These are phyloP conservation scores for Arthroderma uncinatum DNA, from an alignment of 2,329 filamentous ascomycete species.

Conservation along the genomic window DNA sequence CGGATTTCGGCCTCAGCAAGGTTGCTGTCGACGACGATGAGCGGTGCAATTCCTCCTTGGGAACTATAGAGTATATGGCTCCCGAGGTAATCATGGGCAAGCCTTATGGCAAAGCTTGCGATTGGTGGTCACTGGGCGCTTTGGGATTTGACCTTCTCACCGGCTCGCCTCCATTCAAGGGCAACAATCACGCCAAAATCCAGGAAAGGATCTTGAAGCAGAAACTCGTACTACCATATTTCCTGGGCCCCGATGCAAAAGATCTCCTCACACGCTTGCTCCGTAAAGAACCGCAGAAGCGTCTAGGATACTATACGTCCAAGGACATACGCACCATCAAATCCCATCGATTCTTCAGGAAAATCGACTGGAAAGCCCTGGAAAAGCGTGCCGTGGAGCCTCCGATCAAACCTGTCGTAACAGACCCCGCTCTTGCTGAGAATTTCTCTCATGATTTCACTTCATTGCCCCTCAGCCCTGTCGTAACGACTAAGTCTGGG, in stretches of 20 bases:
- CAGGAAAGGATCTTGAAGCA: constrained; percentile 92
- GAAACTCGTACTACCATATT: constrained; percentile 82
- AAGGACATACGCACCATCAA: constrained; percentile 80
- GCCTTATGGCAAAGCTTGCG: constrained; percentile 85
- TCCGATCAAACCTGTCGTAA: constrained; percentile 86
- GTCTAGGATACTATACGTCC: constrained; percentile 76
- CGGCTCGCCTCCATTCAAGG: constrained; percentile 80
- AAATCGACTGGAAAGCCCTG: constrained; percentile 87
- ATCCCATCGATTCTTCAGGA: constrained; percentile 90
- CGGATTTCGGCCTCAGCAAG: constrained; percentile 94
- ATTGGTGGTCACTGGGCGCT: constrained; percentile 97
- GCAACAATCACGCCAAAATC: constrained; percentile 85
- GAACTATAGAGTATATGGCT: constrained; percentile 98
- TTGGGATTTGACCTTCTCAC: constrained; percentile 88
- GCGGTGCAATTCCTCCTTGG: constrained; percentile 77
- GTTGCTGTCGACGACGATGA: constrained; percentile 64
- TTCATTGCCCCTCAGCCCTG: constrained; percentile 66
- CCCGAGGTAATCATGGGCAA: constrained; percentile 83
- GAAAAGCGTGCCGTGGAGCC: constrained; percentile 72
- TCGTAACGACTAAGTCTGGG: constrained; percentile 34
- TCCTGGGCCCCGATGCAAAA: constrained; percentile 80
- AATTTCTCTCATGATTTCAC: constrained; percentile 96
- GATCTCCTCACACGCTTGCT: constrained; percentile 82
- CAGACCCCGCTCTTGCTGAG: constrained; percentile 88
- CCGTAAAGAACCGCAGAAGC: constrained; percentile 83